Evolutionary conservation across 768 basidiomycete species (phyloP).

Genomic region (Kwoniella bestiolae): DNA sequence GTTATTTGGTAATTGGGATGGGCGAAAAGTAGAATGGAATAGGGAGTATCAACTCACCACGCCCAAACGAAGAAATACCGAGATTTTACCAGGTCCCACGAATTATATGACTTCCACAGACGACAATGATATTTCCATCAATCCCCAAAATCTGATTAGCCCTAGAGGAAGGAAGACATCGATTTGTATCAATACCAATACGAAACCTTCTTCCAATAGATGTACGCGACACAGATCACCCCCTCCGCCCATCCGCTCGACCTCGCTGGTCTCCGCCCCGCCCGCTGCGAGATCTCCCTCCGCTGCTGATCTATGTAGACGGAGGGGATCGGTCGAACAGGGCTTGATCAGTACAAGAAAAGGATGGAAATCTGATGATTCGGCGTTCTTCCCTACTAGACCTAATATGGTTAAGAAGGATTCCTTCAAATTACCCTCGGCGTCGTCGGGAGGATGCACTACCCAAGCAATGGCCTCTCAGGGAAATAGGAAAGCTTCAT

Average conservation of each 20-base stretch:
- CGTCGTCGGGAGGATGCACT: background rate
- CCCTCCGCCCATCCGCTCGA: slow-evolving; percentile 14
- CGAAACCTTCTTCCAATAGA: slow-evolving; percentile 19
- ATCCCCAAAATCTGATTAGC: background rate
- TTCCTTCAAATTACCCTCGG: slow-evolving; percentile 15
- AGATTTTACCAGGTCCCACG: background rate
- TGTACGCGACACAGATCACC: slow-evolving; percentile 26
- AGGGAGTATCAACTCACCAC: background rate
- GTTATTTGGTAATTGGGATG: background rate
- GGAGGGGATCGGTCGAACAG: slow-evolving; percentile 7
- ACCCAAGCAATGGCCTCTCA: background rate
- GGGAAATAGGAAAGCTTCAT: slow-evolving; percentile 10
- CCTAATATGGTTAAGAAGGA: background rate
- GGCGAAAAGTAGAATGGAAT: slow-evolving; percentile 1
- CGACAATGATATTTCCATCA: slow-evolving; percentile 8
- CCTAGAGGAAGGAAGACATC: slow-evolving; percentile 21
- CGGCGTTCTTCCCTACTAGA: slow-evolving; percentile 25
- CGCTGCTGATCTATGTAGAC: slow-evolving; percentile 18
- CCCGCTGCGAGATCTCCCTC: slow-evolving; percentile 25
- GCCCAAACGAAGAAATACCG: slow-evolving; percentile 11
- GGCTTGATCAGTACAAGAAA: background rate
- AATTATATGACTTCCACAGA: slow-evolving; percentile 19
- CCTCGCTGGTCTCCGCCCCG: slow-evolving; percentile 1
- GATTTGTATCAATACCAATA: slow-evolving; percentile 14
- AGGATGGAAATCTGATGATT: slow-evolving; percentile 28